phyloP scores from a whole-genome alignment of 441 rosid species.

The Aleurites moluccanus region DNA sequence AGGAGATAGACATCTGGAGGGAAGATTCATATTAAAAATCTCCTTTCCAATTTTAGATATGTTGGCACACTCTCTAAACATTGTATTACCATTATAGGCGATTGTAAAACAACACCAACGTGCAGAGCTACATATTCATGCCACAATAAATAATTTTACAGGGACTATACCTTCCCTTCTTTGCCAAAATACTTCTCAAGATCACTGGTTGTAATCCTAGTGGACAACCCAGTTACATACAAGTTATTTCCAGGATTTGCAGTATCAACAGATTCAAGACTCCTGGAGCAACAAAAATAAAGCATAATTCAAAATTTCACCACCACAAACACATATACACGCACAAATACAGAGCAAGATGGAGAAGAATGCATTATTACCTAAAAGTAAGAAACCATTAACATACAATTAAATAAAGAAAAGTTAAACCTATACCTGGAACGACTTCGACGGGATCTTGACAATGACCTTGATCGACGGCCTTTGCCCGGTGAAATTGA shows the following conservation, averaged over 20 bases:
- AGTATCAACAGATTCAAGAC: slow-evolving; percentile 45
- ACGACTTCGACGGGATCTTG: slow-evolving; percentile 47
- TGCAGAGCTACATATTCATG: slow-evolving; percentile 35
- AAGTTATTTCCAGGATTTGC: slow-evolving; percentile 84
- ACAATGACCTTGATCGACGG: slow-evolving; percentile 43
- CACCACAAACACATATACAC: background rate
- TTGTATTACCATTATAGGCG: no score
- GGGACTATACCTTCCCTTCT: slow-evolving; percentile 64
- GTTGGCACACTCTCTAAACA: background rate
- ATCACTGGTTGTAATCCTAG: slow-evolving; percentile 59
- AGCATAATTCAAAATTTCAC: background rate
- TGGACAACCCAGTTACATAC: slow-evolving; percentile 86
- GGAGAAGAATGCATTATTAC: background rate
- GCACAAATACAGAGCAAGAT: background rate
- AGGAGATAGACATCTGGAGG: background rate
- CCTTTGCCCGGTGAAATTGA: slow-evolving; percentile 41
- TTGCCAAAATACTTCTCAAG: slow-evolving; percentile 65
- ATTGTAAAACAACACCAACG: no score
- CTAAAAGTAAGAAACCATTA: background rate
- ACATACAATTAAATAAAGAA: background rate
- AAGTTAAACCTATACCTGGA: slow-evolving; percentile 39
- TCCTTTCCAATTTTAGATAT: background rate
- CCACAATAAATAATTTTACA: slow-evolving; percentile 21
- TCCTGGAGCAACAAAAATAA: slow-evolving; percentile 40
- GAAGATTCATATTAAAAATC: background rate